Conservation (phyloP, 2,329 filamentous ascomycete genomes). For the Cladosporium cucumerinum region DNA sequence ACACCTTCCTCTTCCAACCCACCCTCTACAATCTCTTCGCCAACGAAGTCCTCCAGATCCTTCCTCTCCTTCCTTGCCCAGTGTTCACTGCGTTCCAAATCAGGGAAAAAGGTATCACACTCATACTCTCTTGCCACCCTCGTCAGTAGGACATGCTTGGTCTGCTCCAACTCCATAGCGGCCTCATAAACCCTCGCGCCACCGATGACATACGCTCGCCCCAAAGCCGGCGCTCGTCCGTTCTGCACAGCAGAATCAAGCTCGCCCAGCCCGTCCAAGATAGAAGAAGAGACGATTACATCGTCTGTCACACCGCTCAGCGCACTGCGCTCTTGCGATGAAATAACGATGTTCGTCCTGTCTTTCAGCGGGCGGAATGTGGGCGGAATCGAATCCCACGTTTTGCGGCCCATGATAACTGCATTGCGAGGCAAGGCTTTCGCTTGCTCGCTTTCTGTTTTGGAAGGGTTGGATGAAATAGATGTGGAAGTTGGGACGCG, state of each 20-base stretch:
- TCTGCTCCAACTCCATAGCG: constrained; percentile 59
- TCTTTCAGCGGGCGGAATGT: constrained; percentile 75
- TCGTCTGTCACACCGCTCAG: constrained; percentile 35
- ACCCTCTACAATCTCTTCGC: constrained; percentile 58
- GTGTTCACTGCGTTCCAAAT: not conserved
- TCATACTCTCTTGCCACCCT: constrained; percentile 66
- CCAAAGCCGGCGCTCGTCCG: constrained; percentile 38
- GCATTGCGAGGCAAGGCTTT: constrained; percentile 46
- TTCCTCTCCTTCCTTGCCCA: constrained; percentile 36
- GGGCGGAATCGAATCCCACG: constrained; percentile 84
- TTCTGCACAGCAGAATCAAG: constrained; percentile 32
- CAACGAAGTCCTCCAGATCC: constrained; percentile 61
- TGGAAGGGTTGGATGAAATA: constrained; percentile 26
- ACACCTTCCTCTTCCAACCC: constrained; percentile 41
- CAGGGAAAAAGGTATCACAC: constrained; percentile 71
- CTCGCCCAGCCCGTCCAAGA: constrained; percentile 29
- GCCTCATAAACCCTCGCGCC: constrained; percentile 80
- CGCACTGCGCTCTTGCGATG: constrained; percentile 40
- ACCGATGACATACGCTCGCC: constrained; percentile 79
- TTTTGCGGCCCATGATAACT: constrained; percentile 96
- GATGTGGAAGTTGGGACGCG: constrained; percentile 56
- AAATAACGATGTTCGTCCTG: constrained; percentile 79
- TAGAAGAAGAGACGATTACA: constrained; percentile 51
- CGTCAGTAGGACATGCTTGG: constrained; percentile 66
- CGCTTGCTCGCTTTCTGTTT: constrained; percentile 12